Base-by-base conservation (phyloP, 1,139 yeast species). In the Chernovozyma sophiae-reginae region DNA sequence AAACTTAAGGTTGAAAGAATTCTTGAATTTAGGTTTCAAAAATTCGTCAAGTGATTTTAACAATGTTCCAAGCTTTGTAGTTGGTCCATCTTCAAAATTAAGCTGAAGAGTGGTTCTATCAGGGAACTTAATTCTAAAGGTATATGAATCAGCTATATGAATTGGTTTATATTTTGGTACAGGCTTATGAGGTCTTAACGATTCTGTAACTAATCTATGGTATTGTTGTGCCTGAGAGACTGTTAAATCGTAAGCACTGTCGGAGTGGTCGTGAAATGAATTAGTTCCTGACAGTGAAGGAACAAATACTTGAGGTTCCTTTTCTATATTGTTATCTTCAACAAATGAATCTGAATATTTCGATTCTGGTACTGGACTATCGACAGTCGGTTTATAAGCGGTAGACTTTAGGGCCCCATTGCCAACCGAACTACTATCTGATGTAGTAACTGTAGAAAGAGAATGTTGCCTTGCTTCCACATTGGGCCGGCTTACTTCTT, bases 221-320 rank as follows among this genome's bases (percentile, higher is more conserved):
- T 78, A 79, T 13, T 62, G 62, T 45, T 70, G 71, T 1, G 79
- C 81, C 41, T 77, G 81, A 8, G 69, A 59, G 2, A 74, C 65
- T 0, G 81, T 72, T 49, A 77, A 52, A 27, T 74, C 72, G 48
- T 74, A 76, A 34, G 69, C 74, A 34, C 60, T 65, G 15, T 68
- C 74, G 2, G 74, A 72, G 40, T 69, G 69, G 28, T 68, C 70
- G 41, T 68, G 69, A 2, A 44, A 40, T 40, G 68, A 68, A 29
- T 68, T 68, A 41, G 68, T 68, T 2, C 44, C 40, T 4, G 11
- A 26, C 3, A 51, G 42, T 13, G 40, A 34, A 1, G 65, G 65
- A 17, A 54, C 39, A 34, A 45, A 62, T 27, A 61, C 41, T 33
- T 49, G 57, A 7, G 61, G 58, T 12, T 16, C 29, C 18, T 11